phyloP scores from a whole-genome alignment of 2,329 filamentous ascomycete species.

The Aspergillus tanneri region DNA sequence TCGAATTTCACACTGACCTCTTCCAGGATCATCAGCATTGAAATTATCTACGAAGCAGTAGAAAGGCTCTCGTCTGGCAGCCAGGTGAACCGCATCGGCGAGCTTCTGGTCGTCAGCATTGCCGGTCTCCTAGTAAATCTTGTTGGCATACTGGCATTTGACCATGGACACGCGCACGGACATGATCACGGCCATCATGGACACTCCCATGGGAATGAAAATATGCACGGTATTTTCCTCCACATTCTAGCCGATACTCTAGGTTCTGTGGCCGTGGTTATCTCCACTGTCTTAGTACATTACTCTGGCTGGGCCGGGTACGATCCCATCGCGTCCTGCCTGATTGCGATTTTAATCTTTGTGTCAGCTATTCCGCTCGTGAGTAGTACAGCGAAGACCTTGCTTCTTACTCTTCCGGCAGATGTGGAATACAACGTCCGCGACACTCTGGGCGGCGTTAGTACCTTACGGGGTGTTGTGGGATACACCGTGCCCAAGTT shows the following conservation, averaged over 20 bases:
- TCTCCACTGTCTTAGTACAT: constrained; percentile 84
- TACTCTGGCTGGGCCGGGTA: constrained; percentile 88
- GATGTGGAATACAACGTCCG: constrained; percentile 84
- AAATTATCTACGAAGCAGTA: constrained; percentile 92
- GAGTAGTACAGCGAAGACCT: constrained; percentile 73
- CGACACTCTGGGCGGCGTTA: constrained; percentile 79
- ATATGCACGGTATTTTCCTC: constrained; percentile 96
- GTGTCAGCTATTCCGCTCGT: constrained; percentile 88
- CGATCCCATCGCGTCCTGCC: constrained; percentile 89
- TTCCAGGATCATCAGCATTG: constrained; percentile 81
- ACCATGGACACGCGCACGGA: constrained; percentile 58
- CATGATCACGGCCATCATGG: constrained; percentile 49
- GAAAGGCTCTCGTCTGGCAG: constrained; percentile 82
- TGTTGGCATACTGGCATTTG: constrained; percentile 84
- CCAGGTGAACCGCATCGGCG: constrained; percentile 77
- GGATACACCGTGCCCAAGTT: constrained; percentile 86
- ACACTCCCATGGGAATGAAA: constrained; percentile 76
- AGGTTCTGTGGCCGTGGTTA: constrained; percentile 89
- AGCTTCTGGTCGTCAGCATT: constrained; percentile 84
- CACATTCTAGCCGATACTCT: constrained; percentile 94
- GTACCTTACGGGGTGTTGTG: constrained; percentile 77
- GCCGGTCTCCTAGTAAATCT: constrained; percentile 87
- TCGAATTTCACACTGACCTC: constrained; percentile 14
- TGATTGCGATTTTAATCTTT: constrained; percentile 92
- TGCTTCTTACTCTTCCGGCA: constrained; percentile 81